phyloP scores from a whole-genome alignment of 495 filamentous ascomycete species.

The Hypoxylon lenormandii region DNA sequence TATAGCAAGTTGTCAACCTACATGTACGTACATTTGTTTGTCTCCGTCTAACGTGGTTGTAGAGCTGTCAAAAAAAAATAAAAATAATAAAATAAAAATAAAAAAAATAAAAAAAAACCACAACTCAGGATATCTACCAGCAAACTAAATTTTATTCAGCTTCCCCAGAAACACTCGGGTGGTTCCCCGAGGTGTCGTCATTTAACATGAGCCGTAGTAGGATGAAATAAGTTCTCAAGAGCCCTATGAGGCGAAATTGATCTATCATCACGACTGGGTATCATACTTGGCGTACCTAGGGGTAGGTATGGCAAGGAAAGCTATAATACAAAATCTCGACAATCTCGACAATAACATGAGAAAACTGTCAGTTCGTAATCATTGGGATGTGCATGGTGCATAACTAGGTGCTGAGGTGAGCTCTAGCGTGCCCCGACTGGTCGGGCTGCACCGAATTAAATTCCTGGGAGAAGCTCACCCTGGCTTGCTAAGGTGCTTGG shows the following conservation, averaged over 20 bases:
- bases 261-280: background rate
- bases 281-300: background rate
- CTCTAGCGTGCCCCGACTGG: background rate
- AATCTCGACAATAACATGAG: background rate
- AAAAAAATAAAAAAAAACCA: too few species aligned
- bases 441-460: conserved; percentile 29
- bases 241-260: background rate
- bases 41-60: too few species aligned
- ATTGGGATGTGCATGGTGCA: conserved; percentile 38
- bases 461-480: conserved; percentile 15
- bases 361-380: conserved; percentile 9
- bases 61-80: too few species aligned
- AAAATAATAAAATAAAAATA: too few species aligned
- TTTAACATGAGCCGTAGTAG: background rate
- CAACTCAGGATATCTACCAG: too few species aligned
- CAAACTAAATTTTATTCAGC: too few species aligned
- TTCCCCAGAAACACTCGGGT: too few species aligned
- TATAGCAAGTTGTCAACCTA: too few species aligned
- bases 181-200: conserved; percentile 1
- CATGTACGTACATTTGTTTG: too few species aligned
- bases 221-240: background rate
- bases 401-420: conserved; percentile 48
- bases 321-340: background rate
- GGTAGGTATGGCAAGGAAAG: background rate
- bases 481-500: conserved; percentile 37